These are phyloP conservation scores for Ampelomyces quisqualis DNA, from an alignment of 2,329 filamentous ascomycete species.

Conservation along the genomic window DNA sequence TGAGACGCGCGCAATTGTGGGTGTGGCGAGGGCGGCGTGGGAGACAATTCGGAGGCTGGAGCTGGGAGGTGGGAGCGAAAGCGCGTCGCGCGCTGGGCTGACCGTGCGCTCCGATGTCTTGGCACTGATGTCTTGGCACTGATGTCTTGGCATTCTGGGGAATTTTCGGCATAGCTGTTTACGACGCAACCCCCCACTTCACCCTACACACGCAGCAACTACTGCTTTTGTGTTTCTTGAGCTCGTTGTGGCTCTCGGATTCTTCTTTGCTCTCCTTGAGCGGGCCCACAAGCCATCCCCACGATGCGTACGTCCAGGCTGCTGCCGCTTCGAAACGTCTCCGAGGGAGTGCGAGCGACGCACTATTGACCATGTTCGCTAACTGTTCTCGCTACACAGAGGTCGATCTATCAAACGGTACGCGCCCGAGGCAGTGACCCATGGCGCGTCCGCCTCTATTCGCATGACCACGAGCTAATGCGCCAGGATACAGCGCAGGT, in stretches of 20 bases:
- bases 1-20: slow-evolving; percentile 12
- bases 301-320: slow-evolving; percentile 44
- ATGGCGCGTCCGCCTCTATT: too few species aligned
- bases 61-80: slow-evolving; percentile 5
- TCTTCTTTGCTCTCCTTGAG: slow-evolving; percentile 9
- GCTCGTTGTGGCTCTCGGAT: slow-evolving; percentile 4
- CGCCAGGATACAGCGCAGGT: slow-evolving; percentile 61
- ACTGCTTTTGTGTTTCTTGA: slow-evolving; percentile 5
- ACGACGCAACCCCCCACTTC: slow-evolving; percentile 32
- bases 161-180: slow-evolving; percentile 33
- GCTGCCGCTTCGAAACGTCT: slow-evolving; percentile 15
- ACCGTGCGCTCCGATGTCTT: slow-evolving; percentile 18
- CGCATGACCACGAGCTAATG: too few species aligned
- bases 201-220: slow-evolving; percentile 9
- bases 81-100: slow-evolving; percentile 18
- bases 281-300: slow-evolving; percentile 27
- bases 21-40: slow-evolving; percentile 7
- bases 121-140: slow-evolving; percentile 12
- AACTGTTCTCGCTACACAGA: too few species aligned
- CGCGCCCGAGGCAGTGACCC: slow-evolving; percentile 12
- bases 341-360: too few species aligned
- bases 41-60: slow-evolving; percentile 4
- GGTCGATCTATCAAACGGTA: slow-evolving; percentile 83
- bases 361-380: slow-evolving; percentile 27
- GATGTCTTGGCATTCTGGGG: slow-evolving; percentile 24